Conservation (phyloP, 495 filamentous ascomycete genomes). For the Talaromyces thailandensis region DNA sequence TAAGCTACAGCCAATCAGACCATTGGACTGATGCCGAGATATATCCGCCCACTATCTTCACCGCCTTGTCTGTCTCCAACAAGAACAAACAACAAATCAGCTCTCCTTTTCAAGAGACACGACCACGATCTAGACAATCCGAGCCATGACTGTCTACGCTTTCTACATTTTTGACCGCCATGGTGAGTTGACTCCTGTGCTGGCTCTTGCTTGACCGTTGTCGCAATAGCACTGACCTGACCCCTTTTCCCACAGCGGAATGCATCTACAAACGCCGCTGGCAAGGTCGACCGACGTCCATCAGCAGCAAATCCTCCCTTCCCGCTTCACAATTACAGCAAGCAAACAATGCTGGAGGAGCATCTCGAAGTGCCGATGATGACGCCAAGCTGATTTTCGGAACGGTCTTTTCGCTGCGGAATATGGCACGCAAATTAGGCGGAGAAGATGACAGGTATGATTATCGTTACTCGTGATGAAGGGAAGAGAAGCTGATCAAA, state of each 20-base stretch:
- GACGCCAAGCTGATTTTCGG: slow-evolving; percentile 97
- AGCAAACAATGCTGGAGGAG: slow-evolving; percentile 25
- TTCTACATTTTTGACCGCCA: slow-evolving; percentile 99
- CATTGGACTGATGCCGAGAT: neutral
- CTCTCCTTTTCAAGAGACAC: too few species aligned
- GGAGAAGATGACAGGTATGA: slow-evolving; percentile 71
- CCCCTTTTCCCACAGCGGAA: slow-evolving; percentile 54
- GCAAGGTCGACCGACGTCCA: slow-evolving; percentile 42
- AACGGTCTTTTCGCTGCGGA: slow-evolving; percentile 88
- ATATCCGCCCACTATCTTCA: neutral
- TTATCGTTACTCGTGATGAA: neutral
- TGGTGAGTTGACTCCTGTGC: slow-evolving; percentile 51
- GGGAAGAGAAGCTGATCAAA: neutral
- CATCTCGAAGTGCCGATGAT: slow-evolving; percentile 59
- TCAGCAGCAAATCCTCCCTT: slow-evolving; percentile 27
- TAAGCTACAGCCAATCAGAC: neutral
- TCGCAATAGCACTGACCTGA: neutral
- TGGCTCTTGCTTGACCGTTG: neutral
- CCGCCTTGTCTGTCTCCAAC: neutral
- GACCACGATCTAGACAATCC: neutral
- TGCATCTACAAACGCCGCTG: slow-evolving; percentile 92
- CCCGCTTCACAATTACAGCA: slow-evolving; percentile 21
- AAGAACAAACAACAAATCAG: neutral
- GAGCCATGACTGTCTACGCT: slow-evolving; percentile 80
- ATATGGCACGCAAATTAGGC: slow-evolving; percentile 93